These are phyloP conservation scores for Lactarius indigo DNA, from an alignment of 768 basidiomycete genomes.

Conservation along the genomic window DNA sequence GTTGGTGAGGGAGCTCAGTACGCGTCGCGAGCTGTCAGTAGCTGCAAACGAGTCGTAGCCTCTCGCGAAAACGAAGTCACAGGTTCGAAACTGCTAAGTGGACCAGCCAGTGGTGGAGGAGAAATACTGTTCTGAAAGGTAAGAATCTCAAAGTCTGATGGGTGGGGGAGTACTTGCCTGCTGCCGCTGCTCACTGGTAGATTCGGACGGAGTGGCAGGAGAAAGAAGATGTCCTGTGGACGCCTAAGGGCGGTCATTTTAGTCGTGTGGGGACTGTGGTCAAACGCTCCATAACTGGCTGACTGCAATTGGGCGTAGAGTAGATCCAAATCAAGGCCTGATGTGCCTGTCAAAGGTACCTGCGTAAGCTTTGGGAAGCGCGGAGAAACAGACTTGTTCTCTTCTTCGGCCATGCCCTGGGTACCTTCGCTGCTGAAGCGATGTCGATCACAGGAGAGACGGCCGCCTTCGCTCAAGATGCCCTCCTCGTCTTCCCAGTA, in stretches of 20 bases:
- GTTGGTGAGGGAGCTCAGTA: constrained; percentile 1
- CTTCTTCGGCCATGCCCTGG: neutral
- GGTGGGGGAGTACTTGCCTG: constrained; percentile 1
- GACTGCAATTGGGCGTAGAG: constrained; percentile 4
- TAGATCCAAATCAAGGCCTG: neutral
- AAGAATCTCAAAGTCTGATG: neutral
- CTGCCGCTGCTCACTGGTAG: constrained; percentile 9
- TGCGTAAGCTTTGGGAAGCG: constrained; percentile 8
- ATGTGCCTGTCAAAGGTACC: neutral
- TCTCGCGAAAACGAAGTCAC: constrained; percentile 1
- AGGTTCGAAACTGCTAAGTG: neutral
- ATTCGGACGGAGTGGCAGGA: neutral
- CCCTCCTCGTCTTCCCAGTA: neutral
- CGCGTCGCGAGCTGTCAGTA: neutral
- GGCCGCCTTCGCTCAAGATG: neutral
- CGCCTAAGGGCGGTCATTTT: constrained; percentile 14
- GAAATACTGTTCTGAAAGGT: neutral
- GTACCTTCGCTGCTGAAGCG: neutral
- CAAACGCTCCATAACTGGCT: constrained; percentile 21
- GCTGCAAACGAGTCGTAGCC: neutral
- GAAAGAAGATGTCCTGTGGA: neutral
- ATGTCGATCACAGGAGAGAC: neutral
- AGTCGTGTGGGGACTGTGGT: constrained; percentile 17
- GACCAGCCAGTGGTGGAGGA: neutral
- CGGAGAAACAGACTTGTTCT: neutral